phyloP scores from a whole-genome alignment of 1,284 basidiomycete species.

The Coniferiporia sulphurascens region DNA sequence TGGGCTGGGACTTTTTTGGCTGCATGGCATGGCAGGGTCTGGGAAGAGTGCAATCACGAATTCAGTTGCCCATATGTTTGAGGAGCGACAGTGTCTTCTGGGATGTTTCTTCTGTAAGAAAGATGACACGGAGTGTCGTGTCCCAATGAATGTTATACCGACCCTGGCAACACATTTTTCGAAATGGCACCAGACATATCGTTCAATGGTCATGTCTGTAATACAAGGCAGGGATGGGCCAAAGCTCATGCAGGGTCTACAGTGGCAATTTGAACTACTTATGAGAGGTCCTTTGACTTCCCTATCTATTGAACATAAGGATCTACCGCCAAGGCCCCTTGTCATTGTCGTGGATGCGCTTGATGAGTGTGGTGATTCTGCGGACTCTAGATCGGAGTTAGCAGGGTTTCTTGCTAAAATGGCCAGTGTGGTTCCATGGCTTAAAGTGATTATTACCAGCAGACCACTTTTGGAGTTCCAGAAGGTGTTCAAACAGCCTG shows the following conservation, averaged over 20 bases:
- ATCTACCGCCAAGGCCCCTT: not conserved
- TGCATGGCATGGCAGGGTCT: no score
- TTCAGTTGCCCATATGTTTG: no score
- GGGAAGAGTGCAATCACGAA: no score
- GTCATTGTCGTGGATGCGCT: slow-evolving; percentile 7
- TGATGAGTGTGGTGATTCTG: not conserved
- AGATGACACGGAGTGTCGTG: no score
- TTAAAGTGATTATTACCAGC: slow-evolving; percentile 2
- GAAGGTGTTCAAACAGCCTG: not conserved
- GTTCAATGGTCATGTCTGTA: not conserved
- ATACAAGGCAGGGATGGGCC: not conserved
- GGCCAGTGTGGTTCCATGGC: not conserved
- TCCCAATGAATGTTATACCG: not conserved
- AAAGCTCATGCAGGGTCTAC: not conserved
- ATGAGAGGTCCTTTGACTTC: not conserved
- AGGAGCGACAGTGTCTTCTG: no score
- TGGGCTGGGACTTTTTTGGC: no score
- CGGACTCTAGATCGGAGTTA: not conserved
- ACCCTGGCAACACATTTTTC: no score
- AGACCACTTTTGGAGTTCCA: not conserved
- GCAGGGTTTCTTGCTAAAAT: not conserved
- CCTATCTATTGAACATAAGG: not conserved
- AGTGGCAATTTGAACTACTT: not conserved
- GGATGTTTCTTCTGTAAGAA: slow-evolving; percentile 14
- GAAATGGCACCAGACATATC: no score